phyloP scores from a whole-genome alignment of 139 green algal species.

The Chlorella sp. region DNA sequence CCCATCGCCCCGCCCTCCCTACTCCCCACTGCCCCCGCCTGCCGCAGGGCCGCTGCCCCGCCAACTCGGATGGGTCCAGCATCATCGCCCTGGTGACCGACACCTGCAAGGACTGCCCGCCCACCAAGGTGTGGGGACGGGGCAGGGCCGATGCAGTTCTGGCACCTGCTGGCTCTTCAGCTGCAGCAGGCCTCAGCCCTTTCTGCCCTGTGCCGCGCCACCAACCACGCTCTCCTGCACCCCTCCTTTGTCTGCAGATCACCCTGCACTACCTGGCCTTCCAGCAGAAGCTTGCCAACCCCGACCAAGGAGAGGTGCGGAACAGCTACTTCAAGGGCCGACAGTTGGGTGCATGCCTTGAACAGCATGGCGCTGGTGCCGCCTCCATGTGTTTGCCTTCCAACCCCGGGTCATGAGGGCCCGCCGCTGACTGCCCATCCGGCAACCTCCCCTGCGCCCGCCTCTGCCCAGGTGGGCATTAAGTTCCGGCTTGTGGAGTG shows the following conservation, averaged over 20 bases:
- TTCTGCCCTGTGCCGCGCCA: neutral
- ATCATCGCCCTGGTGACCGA: constrained; percentile 14
- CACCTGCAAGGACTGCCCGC: constrained; percentile 18
- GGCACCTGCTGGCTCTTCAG: too few species aligned
- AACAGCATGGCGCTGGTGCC: too few species aligned
- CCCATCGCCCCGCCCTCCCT: too few species aligned
- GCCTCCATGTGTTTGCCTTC: neutral
- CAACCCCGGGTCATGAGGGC: too few species aligned
- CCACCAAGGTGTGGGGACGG: neutral
- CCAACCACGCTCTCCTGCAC: neutral
- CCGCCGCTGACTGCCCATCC: neutral
- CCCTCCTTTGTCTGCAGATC: neutral
- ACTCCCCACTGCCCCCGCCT: neutral
- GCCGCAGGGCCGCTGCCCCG: constrained; percentile 16
- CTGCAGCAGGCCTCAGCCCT: too few species aligned
- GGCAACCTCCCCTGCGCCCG: neutral
- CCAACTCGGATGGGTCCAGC: neutral
- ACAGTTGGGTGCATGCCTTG: neutral
- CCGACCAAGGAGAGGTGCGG: neutral
- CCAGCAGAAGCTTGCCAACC: constrained; percentile 27
- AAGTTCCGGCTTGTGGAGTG: constrained; percentile 34
- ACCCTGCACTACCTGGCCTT: constrained; percentile 35
- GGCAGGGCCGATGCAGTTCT: too few species aligned
- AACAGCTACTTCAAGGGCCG: neutral
- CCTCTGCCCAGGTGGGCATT: neutral